phyloP scores from a whole-genome alignment of 495 filamentous ascomycete species.

The Podospora pseudopauciseta region DNA sequence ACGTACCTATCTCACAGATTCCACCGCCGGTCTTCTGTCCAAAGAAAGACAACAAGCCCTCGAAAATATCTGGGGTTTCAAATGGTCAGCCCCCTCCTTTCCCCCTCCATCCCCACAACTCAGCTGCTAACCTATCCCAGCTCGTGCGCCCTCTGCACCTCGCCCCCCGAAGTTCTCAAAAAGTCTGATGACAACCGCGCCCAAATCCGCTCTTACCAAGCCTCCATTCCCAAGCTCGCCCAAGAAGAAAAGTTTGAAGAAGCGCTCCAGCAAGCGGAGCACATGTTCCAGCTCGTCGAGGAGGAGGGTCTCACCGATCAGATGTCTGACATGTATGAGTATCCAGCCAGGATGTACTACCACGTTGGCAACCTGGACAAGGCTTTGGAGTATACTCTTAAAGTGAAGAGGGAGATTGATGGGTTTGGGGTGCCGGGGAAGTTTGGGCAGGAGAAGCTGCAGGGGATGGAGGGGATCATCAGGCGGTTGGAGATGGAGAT shows the following conservation, averaged over 20 bases:
- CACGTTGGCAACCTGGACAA: constrained; percentile 28
- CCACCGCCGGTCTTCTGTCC: constrained; percentile 26
- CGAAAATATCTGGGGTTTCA: constrained; percentile 33
- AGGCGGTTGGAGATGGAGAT: constrained; percentile 16
- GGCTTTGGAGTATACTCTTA: constrained; percentile 26
- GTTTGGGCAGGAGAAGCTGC: constrained; percentile 9
- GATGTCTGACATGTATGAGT: constrained; percentile 33
- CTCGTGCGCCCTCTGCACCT: constrained; percentile 31
- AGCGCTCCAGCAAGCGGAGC: constrained; percentile 23
- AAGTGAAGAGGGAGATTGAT: constrained; percentile 25
- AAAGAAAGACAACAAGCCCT: constrained; percentile 30
- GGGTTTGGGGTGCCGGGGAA: constrained; percentile 36
- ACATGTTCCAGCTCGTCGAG: constrained; percentile 26
- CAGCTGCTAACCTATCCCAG: constrained; percentile 6
- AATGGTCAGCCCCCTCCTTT: constrained; percentile 14
- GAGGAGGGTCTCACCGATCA: constrained; percentile 29
- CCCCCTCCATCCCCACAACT: not conserved
- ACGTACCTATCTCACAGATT: constrained; percentile 21
- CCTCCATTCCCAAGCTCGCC: constrained; percentile 26
- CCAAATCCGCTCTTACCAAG: constrained; percentile 24
- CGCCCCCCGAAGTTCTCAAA: constrained; percentile 13
- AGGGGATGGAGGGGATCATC: constrained; percentile 13
- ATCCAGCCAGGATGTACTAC: constrained; percentile 33
- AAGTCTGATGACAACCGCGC: constrained; percentile 25
- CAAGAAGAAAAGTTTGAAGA: constrained; percentile 26